Evolutionary conservation across 179 eudicot species (phyloP), one percentile per base, ranked within the genome.

Genomic region (Heliamphora ciliata): DNA sequence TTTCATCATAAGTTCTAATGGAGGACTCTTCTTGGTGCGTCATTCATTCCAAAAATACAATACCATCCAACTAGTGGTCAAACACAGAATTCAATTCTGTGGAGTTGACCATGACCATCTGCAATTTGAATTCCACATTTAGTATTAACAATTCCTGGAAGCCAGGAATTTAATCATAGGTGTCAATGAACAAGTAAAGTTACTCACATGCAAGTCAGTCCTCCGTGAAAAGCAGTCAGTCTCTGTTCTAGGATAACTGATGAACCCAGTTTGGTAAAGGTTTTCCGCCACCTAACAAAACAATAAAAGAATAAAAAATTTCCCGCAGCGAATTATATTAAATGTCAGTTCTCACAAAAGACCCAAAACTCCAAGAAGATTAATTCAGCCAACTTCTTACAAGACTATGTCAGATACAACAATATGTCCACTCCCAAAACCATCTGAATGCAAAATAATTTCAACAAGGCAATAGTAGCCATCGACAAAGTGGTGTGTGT

Each of bases 231-330:
- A 97, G 74, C 85, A 44, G 87, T 97, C 97, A 24, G 99, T 97
- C 87, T 97, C 99, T 11, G 99, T 97, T 76, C 98, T 94, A 86
- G 99, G 99, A 90, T 97, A 97, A 85, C 99, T 97, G 79, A 97
- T 94, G 84, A 93, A 97, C 77, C 99, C 98, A 88, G 93, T 84
- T 84, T 95, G 99, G 81, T 97, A 97, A 51, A 97, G 89, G 77
- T 97, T 98, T 88, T 97, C 99, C 71, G 99, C 99, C 77, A 95
- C 94, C 98, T 94, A 86, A 51, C 56, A 58, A 78, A 81, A 55
- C 0, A 77, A 55, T 6, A 17, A 77, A 74, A 68, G 51, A 65
- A 69, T 4, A 71, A 52, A 66, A 24, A 51, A 4, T 18, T 1
- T 18, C 24, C 70, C 18, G 55, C 17, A 78, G 18, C 17, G 10